Percentiles rank a stretch among this genome's conserved stretches.
phyloP scores from a whole-genome alignment of 495 filamentous ascomycete genomes.

The Penicillium ucsense region DNA sequence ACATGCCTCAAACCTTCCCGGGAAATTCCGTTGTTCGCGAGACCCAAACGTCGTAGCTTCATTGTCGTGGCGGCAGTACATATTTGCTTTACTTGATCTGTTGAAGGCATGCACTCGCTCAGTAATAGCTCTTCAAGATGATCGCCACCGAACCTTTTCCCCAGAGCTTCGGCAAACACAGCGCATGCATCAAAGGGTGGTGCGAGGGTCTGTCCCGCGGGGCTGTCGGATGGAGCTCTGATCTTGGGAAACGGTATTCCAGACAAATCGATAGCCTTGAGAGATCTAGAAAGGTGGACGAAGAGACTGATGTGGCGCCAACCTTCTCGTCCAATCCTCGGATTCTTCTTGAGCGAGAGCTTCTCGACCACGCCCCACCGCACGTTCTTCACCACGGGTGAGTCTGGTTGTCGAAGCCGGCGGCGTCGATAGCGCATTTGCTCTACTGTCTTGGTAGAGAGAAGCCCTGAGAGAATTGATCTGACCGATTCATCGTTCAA shows the following conservation, averaged over 20 bases:
- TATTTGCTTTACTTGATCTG: slow-evolving; percentile 59
- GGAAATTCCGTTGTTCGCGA: slow-evolving; percentile 72
- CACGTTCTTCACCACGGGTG: slow-evolving; percentile 24
- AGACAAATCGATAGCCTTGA: slow-evolving; percentile 80
- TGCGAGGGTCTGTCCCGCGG: slow-evolving; percentile 4
- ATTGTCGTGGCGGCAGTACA: slow-evolving; percentile 67
- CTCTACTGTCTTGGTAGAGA: slow-evolving; percentile 64
- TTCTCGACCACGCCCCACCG: slow-evolving; percentile 70
- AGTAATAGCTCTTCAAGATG: slow-evolving; percentile 79
- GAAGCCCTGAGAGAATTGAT: slow-evolving; percentile 74
- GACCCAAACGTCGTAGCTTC: slow-evolving; percentile 64
- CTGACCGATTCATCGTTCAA: slow-evolving; percentile 78
- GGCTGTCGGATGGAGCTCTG: slow-evolving; percentile 11
- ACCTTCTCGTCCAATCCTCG: slow-evolving; percentile 71
- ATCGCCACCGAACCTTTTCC: slow-evolving; percentile 62
- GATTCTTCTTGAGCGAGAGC: slow-evolving; percentile 80
- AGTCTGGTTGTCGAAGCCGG: slow-evolving; percentile 18
- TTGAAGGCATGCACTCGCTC: slow-evolving; percentile 62
- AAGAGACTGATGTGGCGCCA: slow-evolving; percentile 91
- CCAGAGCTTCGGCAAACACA: slow-evolving; percentile 63
- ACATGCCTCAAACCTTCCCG: slow-evolving; percentile 66
- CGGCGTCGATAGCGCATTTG: slow-evolving; percentile 39
- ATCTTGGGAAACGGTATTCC: slow-evolving; percentile 68
- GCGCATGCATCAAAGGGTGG: slow-evolving; percentile 38
- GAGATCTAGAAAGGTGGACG: slow-evolving; percentile 74